Conservation (phyloP, 169 alveolate species). For the Fabrea salina region DNA sequence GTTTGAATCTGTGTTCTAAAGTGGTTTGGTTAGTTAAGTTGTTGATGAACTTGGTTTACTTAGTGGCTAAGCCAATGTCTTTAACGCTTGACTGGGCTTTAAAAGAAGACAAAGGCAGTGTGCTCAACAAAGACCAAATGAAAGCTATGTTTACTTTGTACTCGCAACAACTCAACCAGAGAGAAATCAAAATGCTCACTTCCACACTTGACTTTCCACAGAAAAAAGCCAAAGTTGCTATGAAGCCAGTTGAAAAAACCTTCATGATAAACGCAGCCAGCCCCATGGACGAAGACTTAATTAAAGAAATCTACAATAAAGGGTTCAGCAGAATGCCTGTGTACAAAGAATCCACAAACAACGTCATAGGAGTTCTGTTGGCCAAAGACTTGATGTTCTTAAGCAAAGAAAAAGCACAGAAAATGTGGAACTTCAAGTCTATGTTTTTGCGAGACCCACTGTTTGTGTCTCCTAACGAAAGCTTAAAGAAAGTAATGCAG, state of each 20-base stretch:
- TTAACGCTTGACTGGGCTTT: constrained; percentile 60
- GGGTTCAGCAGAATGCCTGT: constrained; percentile 88
- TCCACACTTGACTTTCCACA: constrained; percentile 77
- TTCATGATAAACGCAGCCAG: constrained; percentile 67
- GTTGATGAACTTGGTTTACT: constrained; percentile 49
- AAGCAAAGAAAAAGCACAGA: constrained; percentile 36
- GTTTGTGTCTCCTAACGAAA: constrained; percentile 14
- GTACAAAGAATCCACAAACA: constrained; percentile 47
- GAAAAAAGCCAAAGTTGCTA: constrained; percentile 57
- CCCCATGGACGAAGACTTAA: constrained; percentile 42
- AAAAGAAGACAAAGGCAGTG: constrained; percentile 63
- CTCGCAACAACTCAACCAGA: constrained; percentile 55
- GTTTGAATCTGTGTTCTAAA: constrained; percentile 46
- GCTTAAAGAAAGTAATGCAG: constrained; percentile 13
- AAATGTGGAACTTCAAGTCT: constrained; percentile 20
- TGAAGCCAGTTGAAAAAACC: constrained; percentile 60
- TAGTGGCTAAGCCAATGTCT: constrained; percentile 64
- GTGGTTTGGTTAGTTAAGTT: constrained; percentile 37
- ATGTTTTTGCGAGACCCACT: constrained; percentile 25
- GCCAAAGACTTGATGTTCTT: constrained; percentile 61
- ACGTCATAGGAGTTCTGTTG: constrained; percentile 66
- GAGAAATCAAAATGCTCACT: constrained; percentile 65
- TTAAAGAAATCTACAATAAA: constrained; percentile 56
- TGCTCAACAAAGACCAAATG: constrained; percentile 57
- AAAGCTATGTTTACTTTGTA: constrained; percentile 49